These are phyloP conservation scores for Phytopythium chamaehyphon DNA, from an alignment of 352 stramenopile species.

Conservation along the genomic window DNA sequence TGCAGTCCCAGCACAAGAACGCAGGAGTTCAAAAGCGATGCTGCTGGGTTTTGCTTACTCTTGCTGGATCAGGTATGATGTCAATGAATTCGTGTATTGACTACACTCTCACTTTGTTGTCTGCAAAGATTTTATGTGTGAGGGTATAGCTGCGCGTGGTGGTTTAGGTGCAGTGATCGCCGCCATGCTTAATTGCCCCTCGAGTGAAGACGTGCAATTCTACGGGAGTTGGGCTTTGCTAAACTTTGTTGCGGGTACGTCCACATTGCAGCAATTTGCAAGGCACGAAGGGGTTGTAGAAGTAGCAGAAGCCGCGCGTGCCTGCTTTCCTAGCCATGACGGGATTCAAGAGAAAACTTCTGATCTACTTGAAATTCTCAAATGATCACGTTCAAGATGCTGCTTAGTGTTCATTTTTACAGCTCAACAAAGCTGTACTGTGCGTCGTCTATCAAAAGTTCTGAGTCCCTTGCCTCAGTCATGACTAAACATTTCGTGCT, in stretches of 20 bases:
- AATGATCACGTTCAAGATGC: conserved; percentile 13
- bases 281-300: conserved; percentile 68
- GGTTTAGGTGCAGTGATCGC: conserved; percentile 65
- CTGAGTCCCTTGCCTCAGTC: conserved; percentile 7
- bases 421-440: conserved; percentile 39
- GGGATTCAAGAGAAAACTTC: conserved; percentile 80
- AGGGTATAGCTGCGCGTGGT: conserved; percentile 51
- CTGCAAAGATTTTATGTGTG: conserved; percentile 55
- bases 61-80: conserved; percentile 66
- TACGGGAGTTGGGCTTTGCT: conserved; percentile 70
- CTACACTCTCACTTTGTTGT: not conserved
- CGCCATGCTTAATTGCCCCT: conserved; percentile 70
- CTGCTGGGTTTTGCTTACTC: conserved; percentile 81
- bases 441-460: conserved; percentile 32
- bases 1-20: conserved; percentile 80
- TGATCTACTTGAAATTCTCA: conserved; percentile 55
- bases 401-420: conserved; percentile 28
- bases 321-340: conserved; percentile 73
- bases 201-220: conserved; percentile 52
- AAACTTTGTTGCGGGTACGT: conserved; percentile 55
- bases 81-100: not conserved
- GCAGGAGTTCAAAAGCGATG: conserved; percentile 69
- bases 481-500: conserved; percentile 29
- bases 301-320: conserved; percentile 75
- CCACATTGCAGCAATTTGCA: conserved; percentile 50